Conservation (phyloP, 2,329 filamentous ascomycete species). For the Aschersonia sp. region DNA sequence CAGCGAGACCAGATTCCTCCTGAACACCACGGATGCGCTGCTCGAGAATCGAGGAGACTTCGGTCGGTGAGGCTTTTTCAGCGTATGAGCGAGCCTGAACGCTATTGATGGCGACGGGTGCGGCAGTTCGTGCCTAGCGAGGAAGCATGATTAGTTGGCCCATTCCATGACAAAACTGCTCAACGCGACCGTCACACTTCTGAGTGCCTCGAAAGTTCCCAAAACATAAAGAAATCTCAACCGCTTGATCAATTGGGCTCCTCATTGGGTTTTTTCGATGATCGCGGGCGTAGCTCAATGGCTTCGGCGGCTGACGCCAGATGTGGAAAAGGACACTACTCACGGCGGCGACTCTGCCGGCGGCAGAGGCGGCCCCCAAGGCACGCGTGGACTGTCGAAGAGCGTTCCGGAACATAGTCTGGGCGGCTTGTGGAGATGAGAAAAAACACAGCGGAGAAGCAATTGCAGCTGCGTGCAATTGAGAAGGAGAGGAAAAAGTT, state of each 20-base stretch:
- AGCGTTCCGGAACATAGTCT: constrained; percentile 93
- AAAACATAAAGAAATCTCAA: neutral
- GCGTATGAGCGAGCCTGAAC: constrained; percentile 66
- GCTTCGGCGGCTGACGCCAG: constrained; percentile 25
- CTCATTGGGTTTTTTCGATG: constrained; percentile 14
- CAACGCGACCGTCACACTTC: constrained; percentile 5
- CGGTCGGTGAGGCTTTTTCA: constrained; percentile 87
- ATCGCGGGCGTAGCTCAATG: constrained; percentile 24
- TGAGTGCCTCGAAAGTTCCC: neutral
- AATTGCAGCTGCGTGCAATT: constrained; percentile 52
- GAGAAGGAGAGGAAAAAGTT: constrained; percentile 42
- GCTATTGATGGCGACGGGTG: constrained; percentile 59
- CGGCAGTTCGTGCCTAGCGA: constrained; percentile 69
- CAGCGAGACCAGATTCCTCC: constrained; percentile 89
- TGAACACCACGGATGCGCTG: constrained; percentile 97
- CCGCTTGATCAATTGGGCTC: constrained; percentile 22
- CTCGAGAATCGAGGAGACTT: constrained; percentile 98
- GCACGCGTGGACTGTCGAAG: constrained; percentile 92
- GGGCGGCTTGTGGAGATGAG: constrained; percentile 35
- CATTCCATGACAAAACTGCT: constrained; percentile 21
- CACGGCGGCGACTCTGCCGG: constrained; percentile 87
- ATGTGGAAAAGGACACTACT: constrained; percentile 39
- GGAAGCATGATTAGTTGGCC: constrained; percentile 37
- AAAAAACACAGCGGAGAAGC: constrained; percentile 30
- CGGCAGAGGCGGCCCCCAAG: constrained; percentile 84